Base-by-base conservation (phyloP, 2,329 filamentous ascomycete genomes). In the Ophiobolus disseminans region DNA sequence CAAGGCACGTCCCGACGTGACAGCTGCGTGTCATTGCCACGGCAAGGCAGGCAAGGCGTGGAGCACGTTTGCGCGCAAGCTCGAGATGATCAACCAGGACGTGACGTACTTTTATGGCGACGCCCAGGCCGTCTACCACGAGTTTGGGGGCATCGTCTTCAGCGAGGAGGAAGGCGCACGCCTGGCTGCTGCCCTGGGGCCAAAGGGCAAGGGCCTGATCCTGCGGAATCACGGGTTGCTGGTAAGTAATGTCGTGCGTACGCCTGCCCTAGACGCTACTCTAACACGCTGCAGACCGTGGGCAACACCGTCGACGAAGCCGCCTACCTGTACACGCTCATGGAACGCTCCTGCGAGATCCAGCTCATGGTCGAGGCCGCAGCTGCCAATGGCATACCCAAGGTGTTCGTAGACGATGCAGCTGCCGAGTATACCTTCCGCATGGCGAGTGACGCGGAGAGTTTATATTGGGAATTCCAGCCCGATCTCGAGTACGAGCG, bases 271-370 rank as follows among this genome's bases (percentile, higher is more conserved):
- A 23, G 19, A 42, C 38, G 4, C 6, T 32, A 14, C 20, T 11
- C 45, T 63, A 19, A 63, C 25, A 7, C 3, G 4, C 6, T 14
- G 5, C 22, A 72, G 69, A 89, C 86, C 0, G 87, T 89, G 0
- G 88, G 88, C 3, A 63, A 70, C 5, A 91, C 88, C 0, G 87
- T 91, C 2, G 88, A 91, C 64, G 88, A 91, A 70, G 88, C 88
- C 1, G 85, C 84, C 0, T 91, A 86, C 68, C 69, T 90, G 41
- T 88, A 89, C 65, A 84, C 83, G 0, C 73, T 87, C 35, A 78
- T 90, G 68, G 88, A 91, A 69, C 79, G 86, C 39, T 84, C 82
- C 37, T 90, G 88, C 66, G 79, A 84, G 46, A 81, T 88, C 23
- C 87, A 91, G 73, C 74, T 90, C 41, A 75, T 80, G 58, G 83